Conservation (phyloP, 129 eudicot species). For the Artemisia annua region DNA sequence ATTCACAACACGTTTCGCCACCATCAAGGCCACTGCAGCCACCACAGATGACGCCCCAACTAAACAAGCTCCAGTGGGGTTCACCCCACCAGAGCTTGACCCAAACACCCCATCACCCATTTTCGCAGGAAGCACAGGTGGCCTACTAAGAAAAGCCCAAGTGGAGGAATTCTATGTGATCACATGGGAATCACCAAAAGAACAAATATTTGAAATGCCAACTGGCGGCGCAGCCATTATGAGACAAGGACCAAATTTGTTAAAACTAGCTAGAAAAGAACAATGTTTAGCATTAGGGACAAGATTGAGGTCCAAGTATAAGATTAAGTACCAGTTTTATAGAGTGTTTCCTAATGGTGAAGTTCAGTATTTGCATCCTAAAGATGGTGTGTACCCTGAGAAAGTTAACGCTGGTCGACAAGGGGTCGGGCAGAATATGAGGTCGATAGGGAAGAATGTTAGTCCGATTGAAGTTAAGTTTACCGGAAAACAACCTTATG, state of each 20-base stretch:
- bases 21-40: constrained; percentile 46
- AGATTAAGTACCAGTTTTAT: constrained; percentile 85
- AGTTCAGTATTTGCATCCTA: constrained; percentile 92
- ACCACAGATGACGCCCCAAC: constrained; percentile 30
- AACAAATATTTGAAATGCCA: constrained; percentile 94
- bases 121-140: constrained; percentile 95
- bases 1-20: constrained; percentile 27
- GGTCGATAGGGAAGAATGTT: constrained; percentile 81
- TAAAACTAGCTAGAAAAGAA: constrained; percentile 84
- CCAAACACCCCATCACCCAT: constrained; percentile 94
- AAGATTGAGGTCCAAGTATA: constrained; percentile 82
- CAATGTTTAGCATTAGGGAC: constrained; percentile 94
- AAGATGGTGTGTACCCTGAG: constrained; percentile 95
- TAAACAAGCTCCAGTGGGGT: constrained; percentile 63
- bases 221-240: constrained; percentile 95
- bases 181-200: constrained; percentile 94
- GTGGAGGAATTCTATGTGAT: constrained; percentile 90
- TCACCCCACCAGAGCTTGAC: constrained; percentile 91
- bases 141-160: constrained; percentile 83
- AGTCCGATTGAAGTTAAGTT: constrained; percentile 93
- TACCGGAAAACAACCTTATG: constrained; percentile 85
- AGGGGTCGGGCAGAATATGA: constrained; percentile 79
- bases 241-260: constrained; percentile 87
- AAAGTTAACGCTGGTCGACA: constrained; percentile 81
- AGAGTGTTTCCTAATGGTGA: constrained; percentile 92